phyloP scores from a whole-genome alignment of 108 stramenopile species.

The Cylindrotheca fusiformis region DNA sequence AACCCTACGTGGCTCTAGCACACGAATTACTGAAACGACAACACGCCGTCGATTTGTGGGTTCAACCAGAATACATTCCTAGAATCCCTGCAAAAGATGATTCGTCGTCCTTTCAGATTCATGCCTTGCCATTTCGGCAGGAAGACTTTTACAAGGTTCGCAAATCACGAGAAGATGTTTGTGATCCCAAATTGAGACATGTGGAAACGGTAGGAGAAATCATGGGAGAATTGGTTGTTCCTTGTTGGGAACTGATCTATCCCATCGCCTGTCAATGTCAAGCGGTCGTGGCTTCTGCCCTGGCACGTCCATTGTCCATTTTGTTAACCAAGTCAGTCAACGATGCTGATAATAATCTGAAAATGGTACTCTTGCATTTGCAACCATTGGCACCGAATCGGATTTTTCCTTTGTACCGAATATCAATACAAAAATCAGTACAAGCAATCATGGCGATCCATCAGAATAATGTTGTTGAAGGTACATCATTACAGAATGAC shows the following conservation, averaged over 20 bases:
- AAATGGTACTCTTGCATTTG: slow-evolving; percentile 16
- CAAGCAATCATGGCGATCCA: slow-evolving; percentile 5
- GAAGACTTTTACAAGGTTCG: slow-evolving; percentile 22
- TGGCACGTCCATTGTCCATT: slow-evolving; percentile 10
- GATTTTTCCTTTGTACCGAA: slow-evolving; percentile 15
- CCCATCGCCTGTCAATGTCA: not conserved
- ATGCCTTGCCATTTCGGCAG: slow-evolving; percentile 16
- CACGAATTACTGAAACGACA: slow-evolving; percentile 3
- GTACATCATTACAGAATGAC: not conserved
- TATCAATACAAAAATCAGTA: slow-evolving; percentile 6
- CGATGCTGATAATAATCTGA: too few relatives aligned
- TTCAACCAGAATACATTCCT: slow-evolving; percentile 9
- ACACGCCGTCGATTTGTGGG: slow-evolving; percentile 16
- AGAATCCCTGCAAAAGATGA: not conserved
- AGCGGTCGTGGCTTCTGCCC: slow-evolving; percentile 9
- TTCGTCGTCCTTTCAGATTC: slow-evolving; percentile 5
- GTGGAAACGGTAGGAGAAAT: slow-evolving; percentile 15
- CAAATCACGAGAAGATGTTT: not conserved
- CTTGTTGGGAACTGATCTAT: too few relatives aligned
- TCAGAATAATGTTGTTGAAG: not conserved
- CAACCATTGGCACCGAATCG: slow-evolving; percentile 21
- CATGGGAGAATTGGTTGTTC: slow-evolving; percentile 16
- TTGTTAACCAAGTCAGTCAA: too few relatives aligned
- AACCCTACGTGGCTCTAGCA: slow-evolving; percentile 18
- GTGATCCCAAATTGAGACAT: slow-evolving; percentile 4